phyloP scores from a whole-genome alignment of 73 alveolate species.

The Tetrahymena elliotti region DNA sequence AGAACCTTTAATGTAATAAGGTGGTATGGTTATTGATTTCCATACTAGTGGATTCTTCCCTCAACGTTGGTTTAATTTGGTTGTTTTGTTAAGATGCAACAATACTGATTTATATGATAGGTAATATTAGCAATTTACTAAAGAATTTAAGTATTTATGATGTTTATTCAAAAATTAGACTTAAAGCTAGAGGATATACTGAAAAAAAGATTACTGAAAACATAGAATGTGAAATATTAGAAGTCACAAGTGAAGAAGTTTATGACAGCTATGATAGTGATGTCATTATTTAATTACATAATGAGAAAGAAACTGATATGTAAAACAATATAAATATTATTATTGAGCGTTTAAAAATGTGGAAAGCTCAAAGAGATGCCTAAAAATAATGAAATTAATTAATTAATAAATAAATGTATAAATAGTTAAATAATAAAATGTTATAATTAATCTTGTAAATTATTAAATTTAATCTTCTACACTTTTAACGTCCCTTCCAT shows the following conservation, averaged over 20 bases:
- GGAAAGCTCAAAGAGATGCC: slow-evolving; percentile 13
- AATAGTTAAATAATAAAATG: too few relatives aligned
- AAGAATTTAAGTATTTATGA: not conserved
- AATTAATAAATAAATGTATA: not conserved
- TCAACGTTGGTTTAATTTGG: slow-evolving; percentile 84
- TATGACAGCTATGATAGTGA: slow-evolving; percentile 69
- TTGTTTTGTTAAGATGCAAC: slow-evolving; percentile 81
- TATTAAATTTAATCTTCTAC: not conserved
- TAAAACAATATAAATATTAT: slow-evolving; percentile 60
- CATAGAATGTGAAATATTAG: slow-evolving; percentile 94
- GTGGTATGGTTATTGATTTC: slow-evolving; percentile 90
- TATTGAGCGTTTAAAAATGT: slow-evolving; percentile 16
- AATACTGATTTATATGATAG: slow-evolving; percentile 92
- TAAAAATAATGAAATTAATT: not conserved
- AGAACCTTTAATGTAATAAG: slow-evolving; percentile 51
- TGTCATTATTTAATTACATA: slow-evolving; percentile 68
- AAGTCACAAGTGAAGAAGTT: slow-evolving; percentile 92
- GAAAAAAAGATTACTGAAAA: slow-evolving; percentile 93
- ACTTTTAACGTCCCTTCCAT: not conserved
- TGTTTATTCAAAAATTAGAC: not conserved
- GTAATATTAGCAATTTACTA: not conserved
- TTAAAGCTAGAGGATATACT: slow-evolving; percentile 86
- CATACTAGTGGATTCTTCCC: slow-evolving; percentile 95
- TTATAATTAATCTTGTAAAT: too few relatives aligned
- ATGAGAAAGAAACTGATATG: slow-evolving; percentile 77